These are phyloP conservation scores for Oidiodendron maius DNA, from an alignment of 495 filamentous ascomycete genomes.

Conservation along the genomic window DNA sequence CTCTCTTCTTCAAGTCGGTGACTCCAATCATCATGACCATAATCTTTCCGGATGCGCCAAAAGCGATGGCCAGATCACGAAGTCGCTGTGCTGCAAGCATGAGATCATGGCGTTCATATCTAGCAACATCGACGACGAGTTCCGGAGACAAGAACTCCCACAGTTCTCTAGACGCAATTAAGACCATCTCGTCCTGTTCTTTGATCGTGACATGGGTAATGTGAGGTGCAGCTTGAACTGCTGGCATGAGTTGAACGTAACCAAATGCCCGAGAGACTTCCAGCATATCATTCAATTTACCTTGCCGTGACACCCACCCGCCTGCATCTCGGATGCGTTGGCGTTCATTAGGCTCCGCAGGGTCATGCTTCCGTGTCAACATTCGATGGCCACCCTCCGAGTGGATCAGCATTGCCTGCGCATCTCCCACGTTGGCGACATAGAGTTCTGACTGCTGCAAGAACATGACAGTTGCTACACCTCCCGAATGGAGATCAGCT, in stretches of 20 bases:
- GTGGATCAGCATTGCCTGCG: conserved; percentile 87
- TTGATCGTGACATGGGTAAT: conserved; percentile 72
- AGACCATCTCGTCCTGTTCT: conserved; percentile 88
- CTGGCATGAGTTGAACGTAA: conserved; percentile 85
- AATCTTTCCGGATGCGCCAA: conserved; percentile 86
- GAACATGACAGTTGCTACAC: conserved; percentile 88
- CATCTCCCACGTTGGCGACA: conserved; percentile 92
- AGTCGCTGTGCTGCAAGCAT: conserved; percentile 97
- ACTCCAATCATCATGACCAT: conserved; percentile 99
- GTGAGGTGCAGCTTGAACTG: conserved; percentile 85
- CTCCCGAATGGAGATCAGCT: conserved; percentile 83
- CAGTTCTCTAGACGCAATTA: conserved; percentile 85
- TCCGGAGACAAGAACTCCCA: conserved; percentile 92
- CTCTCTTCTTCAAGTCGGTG: conserved; percentile 77
- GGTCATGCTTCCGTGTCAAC: conserved; percentile 87
- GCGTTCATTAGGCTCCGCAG: conserved; percentile 74
- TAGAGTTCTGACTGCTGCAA: conserved; percentile 84
- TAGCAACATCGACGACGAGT: conserved; percentile 83
- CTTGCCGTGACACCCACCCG: conserved; percentile 90
- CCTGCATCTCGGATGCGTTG: conserved; percentile 90
- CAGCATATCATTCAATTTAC: conserved; percentile 85
- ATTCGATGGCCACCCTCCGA: conserved; percentile 74
- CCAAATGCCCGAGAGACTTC: conserved; percentile 93
- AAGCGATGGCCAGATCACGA: conserved; percentile 90
- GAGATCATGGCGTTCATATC: conserved; percentile 73